Evolutionary conservation across 495 filamentous ascomycete species (phyloP), one percentile per base, ranked within the genome.

Genomic region (Aspergillus homomorphus): DNA sequence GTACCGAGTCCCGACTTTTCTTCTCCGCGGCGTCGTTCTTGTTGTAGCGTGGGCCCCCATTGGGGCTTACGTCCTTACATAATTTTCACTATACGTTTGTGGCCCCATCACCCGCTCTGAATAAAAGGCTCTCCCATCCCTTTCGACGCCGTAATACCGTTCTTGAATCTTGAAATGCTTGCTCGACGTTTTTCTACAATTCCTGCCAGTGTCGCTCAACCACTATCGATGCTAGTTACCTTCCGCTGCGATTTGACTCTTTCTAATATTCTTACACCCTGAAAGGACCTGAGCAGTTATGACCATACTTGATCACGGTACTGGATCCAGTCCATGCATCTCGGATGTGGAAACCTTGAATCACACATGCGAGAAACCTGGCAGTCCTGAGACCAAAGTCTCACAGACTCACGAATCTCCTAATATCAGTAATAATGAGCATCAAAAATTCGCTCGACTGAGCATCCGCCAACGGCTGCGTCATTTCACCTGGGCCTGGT

Each of bases 401-500:
- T 38, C 33, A 10, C 33, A 38, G 33, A 5, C 33, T 38, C 33
- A 38, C 2, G 33, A 14, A 38, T 38, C 33, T 38, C 33, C 33
- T 38, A 38, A 10, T 14, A 38, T 38, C 33, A 38, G 33, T 12
- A 38, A 38, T 14, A 38, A 38, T 38, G 33, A 38, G 12, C 33
- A 38, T 38, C 33, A 38, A 12, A 12, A 38, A 38, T 38, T 38
- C 12, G 33, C 10, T 12, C 8, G 15, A 12, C 33, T 38, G 33
- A 12, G 33, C 33, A 38, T 81, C 44, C 66, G 71, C 14, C 72
- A 79, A 55, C 75, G 86, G 6, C 70, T 88, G 3, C 74, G 80
- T 53, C 87, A 88, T 62, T 87, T 88, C 65, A 89, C 87, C n/a
- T 88, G 84, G 82, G 85, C 85, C 22, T 89, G 85, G 80, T 90